Conservation (phyloP, 768 basidiomycete species). For the Termitomyces sp. region DNA sequence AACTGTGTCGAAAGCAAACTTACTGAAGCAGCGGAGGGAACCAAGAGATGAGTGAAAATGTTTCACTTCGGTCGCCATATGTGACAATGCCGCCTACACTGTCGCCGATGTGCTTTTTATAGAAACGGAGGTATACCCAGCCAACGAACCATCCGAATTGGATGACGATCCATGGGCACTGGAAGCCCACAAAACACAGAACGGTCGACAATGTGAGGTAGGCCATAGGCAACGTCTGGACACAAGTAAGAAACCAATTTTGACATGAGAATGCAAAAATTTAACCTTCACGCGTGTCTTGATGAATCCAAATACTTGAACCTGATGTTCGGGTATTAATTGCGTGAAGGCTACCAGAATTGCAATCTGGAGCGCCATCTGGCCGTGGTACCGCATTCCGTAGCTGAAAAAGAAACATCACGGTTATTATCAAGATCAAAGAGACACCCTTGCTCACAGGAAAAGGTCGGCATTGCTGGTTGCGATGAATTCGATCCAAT, state of each 20-base stretch:
- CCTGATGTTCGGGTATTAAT: constrained; percentile 96
- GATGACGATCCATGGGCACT: constrained; percentile 88
- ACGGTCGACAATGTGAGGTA: constrained; percentile 90
- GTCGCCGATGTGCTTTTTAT: constrained; percentile 82
- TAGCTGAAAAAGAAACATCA: constrained; percentile 50
- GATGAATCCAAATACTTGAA: constrained; percentile 84
- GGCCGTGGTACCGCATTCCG: constrained; percentile 87
- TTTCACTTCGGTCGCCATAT: constrained; percentile 94
- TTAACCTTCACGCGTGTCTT: constrained; percentile 89
- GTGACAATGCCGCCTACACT: constrained; percentile 57
- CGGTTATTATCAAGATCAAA: neutral
- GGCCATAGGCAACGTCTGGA: constrained; percentile 89
- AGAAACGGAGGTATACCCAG: constrained; percentile 95
- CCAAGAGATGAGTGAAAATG: constrained; percentile 92
- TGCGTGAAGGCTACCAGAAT: constrained; percentile 97
- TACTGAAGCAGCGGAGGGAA: constrained; percentile 96
- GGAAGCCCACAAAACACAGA: constrained; percentile 77
- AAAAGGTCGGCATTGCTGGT: constrained; percentile 71
- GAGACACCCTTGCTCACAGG: constrained; percentile 50
- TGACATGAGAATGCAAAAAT: constrained; percentile 9
- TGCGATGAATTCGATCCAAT: constrained; percentile 80
- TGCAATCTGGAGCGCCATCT: constrained; percentile 86
- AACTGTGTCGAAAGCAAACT: constrained; percentile 26
- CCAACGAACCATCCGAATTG: constrained; percentile 99
- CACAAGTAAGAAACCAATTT: constrained; percentile 5